phyloP scores from a whole-genome alignment of 2,329 filamentous ascomycete species.

The Aspergillus pseudoglaucus region DNA sequence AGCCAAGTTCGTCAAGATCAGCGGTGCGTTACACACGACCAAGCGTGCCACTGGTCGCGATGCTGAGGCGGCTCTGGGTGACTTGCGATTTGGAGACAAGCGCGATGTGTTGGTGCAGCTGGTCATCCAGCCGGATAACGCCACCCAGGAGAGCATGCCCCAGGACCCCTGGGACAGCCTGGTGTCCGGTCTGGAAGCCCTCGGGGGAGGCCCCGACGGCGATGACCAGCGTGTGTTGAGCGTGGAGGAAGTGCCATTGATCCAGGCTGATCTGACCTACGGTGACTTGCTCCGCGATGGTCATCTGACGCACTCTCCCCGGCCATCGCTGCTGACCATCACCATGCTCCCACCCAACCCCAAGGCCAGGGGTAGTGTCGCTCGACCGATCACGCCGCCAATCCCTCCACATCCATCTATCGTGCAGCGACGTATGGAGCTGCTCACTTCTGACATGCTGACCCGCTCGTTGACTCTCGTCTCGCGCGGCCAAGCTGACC shows the following conservation, averaged over 20 bases:
- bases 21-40: constrained; percentile 88
- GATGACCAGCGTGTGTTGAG: constrained; percentile 78
- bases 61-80: constrained; percentile 84
- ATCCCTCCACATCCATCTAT: constrained; percentile 94
- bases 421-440: constrained; percentile 93
- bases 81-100: constrained; percentile 93
- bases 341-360: constrained; percentile 74
- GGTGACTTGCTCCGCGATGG: constrained; percentile 90
- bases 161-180: constrained; percentile 97
- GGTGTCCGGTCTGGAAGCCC: constrained; percentile 86
- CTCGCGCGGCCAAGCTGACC: constrained; percentile 84
- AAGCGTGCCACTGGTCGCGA: constrained; percentile 93
- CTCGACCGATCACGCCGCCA: constrained; percentile 57
- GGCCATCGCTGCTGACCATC: constrained; percentile 86
- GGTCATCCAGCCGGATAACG: constrained; percentile 80
- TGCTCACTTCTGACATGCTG: constrained; percentile 96
- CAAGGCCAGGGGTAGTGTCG: constrained; percentile 51
- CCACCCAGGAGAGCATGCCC: constrained; percentile 73
- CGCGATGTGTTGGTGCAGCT: constrained; percentile 89
- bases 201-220: constrained; percentile 78
- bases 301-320: constrained; percentile 73
- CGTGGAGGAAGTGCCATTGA: constrained; percentile 88
- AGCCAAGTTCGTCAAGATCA: constrained; percentile 98
- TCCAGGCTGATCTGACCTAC: constrained; percentile 90
- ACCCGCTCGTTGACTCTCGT: constrained; percentile 86